A percentile compares a stretch with the other conserved stretches of the same genome.
Conservation (phyloP, 257 asterid genomes). For the Przewalskia tangutica region DNA sequence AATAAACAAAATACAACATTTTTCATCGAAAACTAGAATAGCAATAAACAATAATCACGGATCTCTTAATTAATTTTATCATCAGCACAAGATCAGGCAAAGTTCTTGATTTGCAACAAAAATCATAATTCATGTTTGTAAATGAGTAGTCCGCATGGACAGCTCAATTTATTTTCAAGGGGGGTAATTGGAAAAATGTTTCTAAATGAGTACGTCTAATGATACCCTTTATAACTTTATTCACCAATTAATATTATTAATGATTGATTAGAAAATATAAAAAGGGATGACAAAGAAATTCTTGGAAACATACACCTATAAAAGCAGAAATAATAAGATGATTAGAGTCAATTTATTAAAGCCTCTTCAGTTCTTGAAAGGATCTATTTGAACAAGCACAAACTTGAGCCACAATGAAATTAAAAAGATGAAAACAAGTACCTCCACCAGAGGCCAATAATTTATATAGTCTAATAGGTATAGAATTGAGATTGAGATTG, state of each 20-base stretch:
- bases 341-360: background rate
- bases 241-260: background rate
- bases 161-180: too few species aligned
- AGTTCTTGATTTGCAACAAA: background rate
- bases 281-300: background rate
- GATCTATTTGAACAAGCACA: background rate
- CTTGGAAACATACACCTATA: background rate
- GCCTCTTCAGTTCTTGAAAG: background rate
- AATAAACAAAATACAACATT: background rate
- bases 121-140: too few species aligned
- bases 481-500: constrained; percentile 21
- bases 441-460: background rate
- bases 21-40: too few species aligned
- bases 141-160: too few species aligned
- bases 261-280: background rate
- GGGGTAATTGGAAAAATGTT: too few species aligned
- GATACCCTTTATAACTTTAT: too few species aligned
- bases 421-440: background rate
- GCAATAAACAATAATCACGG: background rate
- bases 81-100: background rate
- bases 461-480: background rate
- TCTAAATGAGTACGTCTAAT: too few species aligned
- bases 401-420: too few species aligned
- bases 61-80: too few species aligned
- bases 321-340: background rate